phyloP scores from a whole-genome alignment of 1,139 yeast genomes.

The Sugiyamaella japonica region DNA sequence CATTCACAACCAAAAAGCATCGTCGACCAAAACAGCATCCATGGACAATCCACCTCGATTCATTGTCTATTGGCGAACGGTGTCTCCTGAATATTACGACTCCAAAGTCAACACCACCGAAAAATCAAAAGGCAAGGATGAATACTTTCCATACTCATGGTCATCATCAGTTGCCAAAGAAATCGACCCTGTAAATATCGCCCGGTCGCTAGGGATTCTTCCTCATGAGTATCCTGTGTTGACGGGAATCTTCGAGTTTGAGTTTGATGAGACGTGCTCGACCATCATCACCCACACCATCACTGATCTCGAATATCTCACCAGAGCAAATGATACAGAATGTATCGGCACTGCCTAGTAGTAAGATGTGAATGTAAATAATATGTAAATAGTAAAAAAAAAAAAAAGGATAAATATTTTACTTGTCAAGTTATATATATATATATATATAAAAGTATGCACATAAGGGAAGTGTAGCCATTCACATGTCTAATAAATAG shows the following conservation, averaged over 20 bases:
- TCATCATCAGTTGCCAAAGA: constrained; percentile 23
- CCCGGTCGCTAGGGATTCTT: constrained; percentile 28
- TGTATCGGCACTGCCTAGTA: constrained; percentile 7
- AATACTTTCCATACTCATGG: constrained; percentile 24
- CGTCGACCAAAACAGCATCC: background rate
- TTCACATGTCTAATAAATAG: constrained; percentile 12
- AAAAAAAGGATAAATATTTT: constrained; percentile 5
- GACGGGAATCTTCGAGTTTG: constrained; percentile 76
- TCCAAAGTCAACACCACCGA: background rate
- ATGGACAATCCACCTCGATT: constrained; percentile 23
- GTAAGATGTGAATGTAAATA: background rate
- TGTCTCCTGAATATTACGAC: constrained; percentile 20
- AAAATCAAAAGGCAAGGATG: background rate
- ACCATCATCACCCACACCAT: constrained; percentile 69
- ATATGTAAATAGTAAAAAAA: background rate
- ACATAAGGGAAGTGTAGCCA: constrained; percentile 2
- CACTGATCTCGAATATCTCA: constrained; percentile 71
- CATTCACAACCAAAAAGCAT: background rate
- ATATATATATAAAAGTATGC: too few relatives aligned
- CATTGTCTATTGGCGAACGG: constrained; percentile 31
- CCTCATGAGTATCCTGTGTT: constrained; percentile 44
- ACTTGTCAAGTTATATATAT: constrained; percentile 8
- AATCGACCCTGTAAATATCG: constrained; percentile 27
- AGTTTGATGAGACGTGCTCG: constrained; percentile 59
- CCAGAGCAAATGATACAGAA: constrained; percentile 24